phyloP scores from a whole-genome alignment of 1,284 basidiomycete genomes.

The Rhodotorula sp. region DNA sequence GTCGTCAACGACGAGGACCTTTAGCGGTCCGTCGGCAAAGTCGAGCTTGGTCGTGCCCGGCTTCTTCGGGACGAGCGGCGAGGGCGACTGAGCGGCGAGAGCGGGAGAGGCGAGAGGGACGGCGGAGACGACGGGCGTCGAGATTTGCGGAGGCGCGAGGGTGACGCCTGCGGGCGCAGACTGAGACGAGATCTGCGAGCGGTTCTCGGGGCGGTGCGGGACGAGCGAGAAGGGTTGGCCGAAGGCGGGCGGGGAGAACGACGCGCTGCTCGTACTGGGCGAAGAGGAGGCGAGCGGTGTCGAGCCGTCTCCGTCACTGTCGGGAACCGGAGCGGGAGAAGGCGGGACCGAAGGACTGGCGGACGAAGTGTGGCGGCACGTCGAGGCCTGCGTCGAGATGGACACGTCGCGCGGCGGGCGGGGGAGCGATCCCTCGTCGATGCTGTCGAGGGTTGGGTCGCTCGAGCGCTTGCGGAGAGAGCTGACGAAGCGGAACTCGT shows the following conservation, averaged over 20 bases:
- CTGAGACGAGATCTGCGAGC: slow-evolving; percentile 13
- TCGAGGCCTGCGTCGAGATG: slow-evolving; percentile 7
- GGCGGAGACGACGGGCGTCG: slow-evolving; percentile 4
- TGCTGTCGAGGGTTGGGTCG: slow-evolving; percentile 12
- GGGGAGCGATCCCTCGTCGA: slow-evolving; percentile 11
- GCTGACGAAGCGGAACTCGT: slow-evolving; percentile 32
- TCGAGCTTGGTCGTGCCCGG: slow-evolving; percentile 16
- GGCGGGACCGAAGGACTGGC: not conserved
- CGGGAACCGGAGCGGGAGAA: not conserved
- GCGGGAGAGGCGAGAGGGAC: not conserved
- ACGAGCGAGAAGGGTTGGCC: slow-evolving; percentile 10
- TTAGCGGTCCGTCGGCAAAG: slow-evolving; percentile 45
- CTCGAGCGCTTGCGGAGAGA: slow-evolving; percentile 13
- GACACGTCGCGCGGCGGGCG: not conserved
- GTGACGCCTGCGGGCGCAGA: slow-evolving; percentile 23
- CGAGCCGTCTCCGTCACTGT: not conserved
- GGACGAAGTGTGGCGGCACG: not conserved
- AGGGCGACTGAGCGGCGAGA: not conserved
- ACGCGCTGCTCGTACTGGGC: not conserved
- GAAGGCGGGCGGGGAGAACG: not conserved
- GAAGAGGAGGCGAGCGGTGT: not conserved
- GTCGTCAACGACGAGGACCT: slow-evolving; percentile 53
- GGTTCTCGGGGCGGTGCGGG: not conserved
- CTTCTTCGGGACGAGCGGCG: not conserved
- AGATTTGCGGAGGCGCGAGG: not conserved